phyloP scores from a whole-genome alignment of 2,329 filamentous ascomycete species.

The Cordyceps cateniannulata region DNA sequence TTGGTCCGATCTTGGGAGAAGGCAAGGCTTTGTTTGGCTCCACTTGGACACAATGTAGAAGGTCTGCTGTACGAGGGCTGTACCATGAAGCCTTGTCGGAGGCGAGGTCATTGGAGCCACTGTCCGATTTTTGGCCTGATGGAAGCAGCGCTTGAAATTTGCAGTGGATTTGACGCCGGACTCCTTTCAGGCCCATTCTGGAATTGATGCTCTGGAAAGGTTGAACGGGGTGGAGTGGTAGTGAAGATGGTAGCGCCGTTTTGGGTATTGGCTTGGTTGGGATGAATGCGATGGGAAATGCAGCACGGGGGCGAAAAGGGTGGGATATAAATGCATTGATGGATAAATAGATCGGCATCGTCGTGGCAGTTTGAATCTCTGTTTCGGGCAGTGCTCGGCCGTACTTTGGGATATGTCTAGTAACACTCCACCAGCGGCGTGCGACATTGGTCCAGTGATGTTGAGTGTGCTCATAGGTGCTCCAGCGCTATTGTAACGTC shows the following conservation, averaged over 20 bases:
- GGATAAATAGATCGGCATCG: not conserved
- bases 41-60: not conserved
- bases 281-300: not conserved
- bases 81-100: conserved; percentile 23
- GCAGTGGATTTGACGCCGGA: conserved; percentile 30
- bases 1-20: not conserved
- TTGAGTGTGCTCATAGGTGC: not conserved
- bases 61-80: conserved; percentile 9
- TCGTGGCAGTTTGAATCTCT: conserved; percentile 26
- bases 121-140: conserved; percentile 24
- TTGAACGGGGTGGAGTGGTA: conserved; percentile 8
- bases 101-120: conserved; percentile 14
- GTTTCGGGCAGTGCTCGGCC: conserved; percentile 32
- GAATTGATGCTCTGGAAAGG: conserved; percentile 7
- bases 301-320: not conserved
- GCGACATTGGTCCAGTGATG: conserved; percentile 12
- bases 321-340: not conserved
- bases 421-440: conserved; percentile 26
- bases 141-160: conserved; percentile 25
- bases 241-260: too few species aligned
- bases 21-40: not conserved
- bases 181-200: conserved; percentile 32
- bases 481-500: conserved; percentile 3
- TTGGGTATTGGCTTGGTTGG: not conserved
- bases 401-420: conserved; percentile 27